Evolutionary conservation across 352 stramenopile genomes (phyloP).

Genomic region (Globisporangium abappressorium): DNA sequence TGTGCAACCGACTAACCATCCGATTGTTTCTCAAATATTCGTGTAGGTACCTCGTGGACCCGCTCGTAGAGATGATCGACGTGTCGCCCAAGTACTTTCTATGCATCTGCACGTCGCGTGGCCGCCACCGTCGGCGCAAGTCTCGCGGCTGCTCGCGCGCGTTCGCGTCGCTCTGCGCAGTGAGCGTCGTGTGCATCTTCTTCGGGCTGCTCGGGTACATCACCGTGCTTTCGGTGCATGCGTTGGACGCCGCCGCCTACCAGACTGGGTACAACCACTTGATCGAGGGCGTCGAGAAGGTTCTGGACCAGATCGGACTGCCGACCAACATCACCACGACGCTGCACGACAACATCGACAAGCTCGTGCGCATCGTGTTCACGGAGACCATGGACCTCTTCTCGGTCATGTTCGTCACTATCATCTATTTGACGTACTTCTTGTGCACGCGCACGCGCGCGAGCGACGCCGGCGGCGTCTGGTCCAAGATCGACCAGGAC

Average conservation of each 20-base stretch:
- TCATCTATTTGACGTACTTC: slow-evolving; percentile 90
- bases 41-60: slow-evolving; percentile 61
- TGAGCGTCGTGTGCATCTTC: slow-evolving; percentile 85
- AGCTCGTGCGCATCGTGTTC: slow-evolving; percentile 77
- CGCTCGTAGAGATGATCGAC: slow-evolving; percentile 85
- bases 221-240: slow-evolving; percentile 82
- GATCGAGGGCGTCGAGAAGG: slow-evolving; percentile 55
- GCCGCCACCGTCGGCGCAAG: slow-evolving; percentile 66
- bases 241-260: slow-evolving; percentile 76
- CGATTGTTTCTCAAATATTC: too few species aligned
- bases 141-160: slow-evolving; percentile 81
- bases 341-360: slow-evolving; percentile 88
- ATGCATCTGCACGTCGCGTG: slow-evolving; percentile 78
- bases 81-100: slow-evolving; percentile 86
- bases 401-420: slow-evolving; percentile 88
- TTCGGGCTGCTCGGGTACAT: slow-evolving; percentile 87
- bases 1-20: too few species aligned
- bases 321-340: slow-evolving; percentile 88
- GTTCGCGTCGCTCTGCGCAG: slow-evolving; percentile 77
- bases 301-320: slow-evolving; percentile 72
- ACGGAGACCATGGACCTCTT: slow-evolving; percentile 89
- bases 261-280: slow-evolving; percentile 81
- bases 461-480: slow-evolving; percentile 80
- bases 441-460: slow-evolving; percentile 80
- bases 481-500: slow-evolving; percentile 88